A percentile compares a stretch with the other conserved stretches of the same genome.
Conservation (phyloP, 768 basidiomycete genomes). For the Nidularia pulvinata region DNA sequence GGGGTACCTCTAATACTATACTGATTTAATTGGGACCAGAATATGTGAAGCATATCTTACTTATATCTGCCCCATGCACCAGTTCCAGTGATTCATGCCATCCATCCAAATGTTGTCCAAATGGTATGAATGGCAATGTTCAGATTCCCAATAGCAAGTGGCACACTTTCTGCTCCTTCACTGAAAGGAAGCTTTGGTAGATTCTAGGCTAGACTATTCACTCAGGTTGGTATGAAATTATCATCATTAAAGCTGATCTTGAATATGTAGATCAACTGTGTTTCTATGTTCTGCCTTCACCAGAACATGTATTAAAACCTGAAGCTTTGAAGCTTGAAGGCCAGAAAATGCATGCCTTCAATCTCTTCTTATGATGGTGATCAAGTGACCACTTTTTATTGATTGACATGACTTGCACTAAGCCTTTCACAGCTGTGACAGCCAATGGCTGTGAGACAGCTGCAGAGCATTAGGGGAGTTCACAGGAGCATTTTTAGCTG, state of each 20-base stretch:
- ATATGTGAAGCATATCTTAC: too few relatives aligned
- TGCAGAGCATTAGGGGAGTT: too few relatives aligned
- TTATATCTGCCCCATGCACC: too few relatives aligned
- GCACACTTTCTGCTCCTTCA: background rate
- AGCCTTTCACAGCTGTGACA: too few relatives aligned
- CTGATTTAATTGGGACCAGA: too few relatives aligned
- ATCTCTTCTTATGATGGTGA: background rate
- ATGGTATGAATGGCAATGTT: background rate
- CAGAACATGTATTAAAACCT: too few relatives aligned
- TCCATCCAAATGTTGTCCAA: too few relatives aligned
- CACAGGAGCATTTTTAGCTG: too few relatives aligned
- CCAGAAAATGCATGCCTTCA: background rate
- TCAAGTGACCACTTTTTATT: background rate
- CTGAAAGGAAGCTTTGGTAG: background rate
- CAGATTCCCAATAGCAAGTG: background rate
- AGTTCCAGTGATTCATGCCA: too few relatives aligned
- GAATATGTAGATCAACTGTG: background rate
- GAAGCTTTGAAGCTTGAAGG: background rate
- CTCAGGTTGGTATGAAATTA: background rate
- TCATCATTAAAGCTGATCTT: background rate
- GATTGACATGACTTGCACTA: background rate
- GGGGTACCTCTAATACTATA: too few relatives aligned
- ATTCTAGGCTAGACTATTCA: background rate
- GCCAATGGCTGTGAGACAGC: too few relatives aligned
- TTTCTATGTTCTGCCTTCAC: background rate